Base-by-base conservation (phyloP, 2,329 filamentous ascomycete genomes). In the Eutypella sp. region DNA sequence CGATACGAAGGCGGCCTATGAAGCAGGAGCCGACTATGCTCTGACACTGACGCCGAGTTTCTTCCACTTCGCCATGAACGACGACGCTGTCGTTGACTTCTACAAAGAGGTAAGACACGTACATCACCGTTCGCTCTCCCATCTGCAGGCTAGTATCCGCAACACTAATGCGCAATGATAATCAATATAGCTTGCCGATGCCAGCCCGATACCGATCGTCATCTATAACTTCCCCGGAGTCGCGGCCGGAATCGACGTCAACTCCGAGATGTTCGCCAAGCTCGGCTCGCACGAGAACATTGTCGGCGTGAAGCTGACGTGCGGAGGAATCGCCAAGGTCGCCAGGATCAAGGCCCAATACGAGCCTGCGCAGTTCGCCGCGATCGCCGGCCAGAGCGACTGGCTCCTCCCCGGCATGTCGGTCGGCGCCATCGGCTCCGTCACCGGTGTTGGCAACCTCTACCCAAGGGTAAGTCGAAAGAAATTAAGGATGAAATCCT, bases 221-320 rank as follows among this genome's bases (percentile, higher is more conserved):
- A 80, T 88, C 46, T 87, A 87, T 71, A 87, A 87, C 65, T 87
- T 83, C 68, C 83, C 84, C 3, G 80, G 73, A 9, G 82, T 84
- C 3, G 79, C 75, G 19, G 78, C 81, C 11, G 84, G 84, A 10
- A 69, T 87, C 11, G 83, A 87, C 55, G 69, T 87, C 38, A 78
- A 81, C 58, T 85, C 80, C 0, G 81, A 85, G 48, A 76, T 79
- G 57, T 80, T 88, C 51, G 68, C 75, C 2, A 66, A 69, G 0
- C 68, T 87, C 4, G 74, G 76, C 11, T 64, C 72, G 48, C 78
- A 84, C 59, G 66, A 72, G 36, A 86, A 85, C 53, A 84, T 88
- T 53, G 78, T 85, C 42, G 84, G 82, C 24, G 79, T 82, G 43
- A 88, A 88, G 68, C 68, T 87, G 45, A 88, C 84, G 2, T 88